Conservation (phyloP, 2,329 filamentous ascomycete species). For the Fusarium hainanense region DNA sequence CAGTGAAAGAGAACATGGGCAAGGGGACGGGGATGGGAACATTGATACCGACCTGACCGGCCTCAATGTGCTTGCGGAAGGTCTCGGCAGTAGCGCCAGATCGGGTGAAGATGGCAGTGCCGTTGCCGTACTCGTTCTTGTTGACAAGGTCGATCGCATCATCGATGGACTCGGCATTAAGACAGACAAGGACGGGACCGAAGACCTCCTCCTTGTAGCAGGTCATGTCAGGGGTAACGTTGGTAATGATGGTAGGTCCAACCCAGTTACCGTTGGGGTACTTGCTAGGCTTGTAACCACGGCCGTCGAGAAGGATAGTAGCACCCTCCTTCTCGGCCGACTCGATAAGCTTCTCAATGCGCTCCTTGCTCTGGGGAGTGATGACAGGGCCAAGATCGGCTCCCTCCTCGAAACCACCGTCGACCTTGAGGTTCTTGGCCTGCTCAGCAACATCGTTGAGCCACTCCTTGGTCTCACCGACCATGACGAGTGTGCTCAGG, state of each 20-base stretch:
- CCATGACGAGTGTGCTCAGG: constrained; percentile 82
- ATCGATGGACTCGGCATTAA: constrained; percentile 81
- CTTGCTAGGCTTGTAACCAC: constrained; percentile 78
- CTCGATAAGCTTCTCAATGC: constrained; percentile 80
- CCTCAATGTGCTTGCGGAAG: constrained; percentile 85
- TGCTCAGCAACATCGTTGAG: constrained; percentile 80
- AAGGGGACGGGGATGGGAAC: constrained; percentile 80
- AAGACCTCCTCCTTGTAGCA: constrained; percentile 91
- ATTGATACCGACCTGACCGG: constrained; percentile 87
- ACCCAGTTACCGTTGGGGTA: constrained; percentile 90
- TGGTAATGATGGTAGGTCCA: constrained; percentile 83
- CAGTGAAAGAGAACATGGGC: constrained; percentile 78
- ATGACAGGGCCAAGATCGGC: constrained; percentile 87
- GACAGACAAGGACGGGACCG: constrained; percentile 83
- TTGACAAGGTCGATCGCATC: constrained; percentile 87
- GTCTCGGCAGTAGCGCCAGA: constrained; percentile 80
- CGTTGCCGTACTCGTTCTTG: constrained; percentile 87
- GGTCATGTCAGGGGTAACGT: constrained; percentile 82
- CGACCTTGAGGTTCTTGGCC: constrained; percentile 77
- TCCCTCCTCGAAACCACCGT: constrained; percentile 84
- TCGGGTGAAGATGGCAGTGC: constrained; percentile 84
- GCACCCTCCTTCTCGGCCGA: constrained; percentile 84
- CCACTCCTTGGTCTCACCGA: constrained; percentile 88
- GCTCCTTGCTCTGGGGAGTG: constrained; percentile 79
- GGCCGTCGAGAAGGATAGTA: constrained; percentile 83